Base-by-base conservation (phyloP, 1,284 basidiomycete species). In the Malassezia brasiliensis region DNA sequence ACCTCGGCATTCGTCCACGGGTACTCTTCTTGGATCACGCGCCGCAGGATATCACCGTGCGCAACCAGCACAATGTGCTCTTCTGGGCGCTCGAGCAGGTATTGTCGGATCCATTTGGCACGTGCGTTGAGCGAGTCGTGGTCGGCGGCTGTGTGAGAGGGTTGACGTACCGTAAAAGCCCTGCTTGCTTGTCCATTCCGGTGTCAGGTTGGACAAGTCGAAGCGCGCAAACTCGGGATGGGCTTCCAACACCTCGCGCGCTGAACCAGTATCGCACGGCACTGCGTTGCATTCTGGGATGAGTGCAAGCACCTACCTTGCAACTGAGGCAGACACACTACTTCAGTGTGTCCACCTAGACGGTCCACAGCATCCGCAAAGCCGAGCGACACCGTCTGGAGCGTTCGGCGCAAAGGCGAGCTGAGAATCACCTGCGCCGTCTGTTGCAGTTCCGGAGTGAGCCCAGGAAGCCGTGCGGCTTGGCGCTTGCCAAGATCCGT, bases 1-100 rank as follows among this genome's bases (percentile, higher is more conserved):
- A 72, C 67, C 49, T 74, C 71, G 45, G 72, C 71, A 42, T 73
- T 74, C 52, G 66, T 70, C 71, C 70, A 74, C 3, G 52, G 48
- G 25, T 62, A 46, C 14, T 22, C 17, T 5, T 65, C 25, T 3
- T 57, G 57, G 5, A 68, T 68, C 50, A 74, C 66, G 41, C 64
- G 64, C 28, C 72, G 64, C 30, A 74, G 50, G 53, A 74, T 66
- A 58, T 74, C 72, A 28, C 72, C 72, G 53, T 74, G 72, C 10
- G 68, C 72, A 52, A 74, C 65, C 51, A 72, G 50, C n/a, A 68
- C 64, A 41, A 74, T 73, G 44, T 66, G 57, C 44, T 65, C 50
- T 50, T 74, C 72, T 2, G 67, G 67, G 15, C 72, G 58, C 36
- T 52, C 60, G 42, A 67, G 66, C n/a, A 74, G 49, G 51, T 66